Evolutionary conservation across 1,284 basidiomycete genomes (phyloP).

Genomic region (Wallemia mellicola): DNA sequence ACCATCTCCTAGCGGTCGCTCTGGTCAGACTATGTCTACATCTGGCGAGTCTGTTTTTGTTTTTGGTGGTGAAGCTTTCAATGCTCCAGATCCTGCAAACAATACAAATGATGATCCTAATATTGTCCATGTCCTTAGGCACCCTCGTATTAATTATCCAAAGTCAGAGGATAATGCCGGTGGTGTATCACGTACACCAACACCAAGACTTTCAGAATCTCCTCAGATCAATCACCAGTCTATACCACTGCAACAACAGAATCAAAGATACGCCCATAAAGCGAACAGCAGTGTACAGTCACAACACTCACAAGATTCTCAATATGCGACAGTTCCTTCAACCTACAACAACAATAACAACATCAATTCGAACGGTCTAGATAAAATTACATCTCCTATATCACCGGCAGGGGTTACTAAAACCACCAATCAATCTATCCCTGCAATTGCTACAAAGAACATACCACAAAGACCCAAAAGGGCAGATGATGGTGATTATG

Average conservation of each 20-base stretch:
- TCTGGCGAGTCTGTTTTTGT: slow-evolving; percentile 68
- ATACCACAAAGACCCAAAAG: slow-evolving; percentile 28
- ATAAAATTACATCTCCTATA: not conserved
- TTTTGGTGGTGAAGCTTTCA: slow-evolving; percentile 68
- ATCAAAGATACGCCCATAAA: slow-evolving; percentile 1
- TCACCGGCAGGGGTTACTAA: not conserved
- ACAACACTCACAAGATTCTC: not conserved
- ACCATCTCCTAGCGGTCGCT: slow-evolving; percentile 60
- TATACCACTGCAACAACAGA: slow-evolving; percentile 4
- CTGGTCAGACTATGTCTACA: slow-evolving; percentile 81
- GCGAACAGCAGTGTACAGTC: not conserved
- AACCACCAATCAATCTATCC: not conserved
- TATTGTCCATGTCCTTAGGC: slow-evolving; percentile 66
- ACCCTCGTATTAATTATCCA: slow-evolving; percentile 55
- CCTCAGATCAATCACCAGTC: slow-evolving; percentile 1
- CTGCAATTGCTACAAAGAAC: not conserved
- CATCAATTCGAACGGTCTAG: not conserved
- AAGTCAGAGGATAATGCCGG: slow-evolving; percentile 19
- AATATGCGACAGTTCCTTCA: not conserved
- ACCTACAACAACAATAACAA: not conserved
- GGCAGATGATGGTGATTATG: slow-evolving; percentile 30
- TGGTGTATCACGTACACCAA: not conserved
- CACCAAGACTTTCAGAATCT: not conserved
- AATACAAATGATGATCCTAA: slow-evolving; percentile 36
- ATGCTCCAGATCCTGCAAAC: slow-evolving; percentile 14